Conservation (phyloP, 495 filamentous ascomycete species). For the Astrocystis sublimbata region DNA sequence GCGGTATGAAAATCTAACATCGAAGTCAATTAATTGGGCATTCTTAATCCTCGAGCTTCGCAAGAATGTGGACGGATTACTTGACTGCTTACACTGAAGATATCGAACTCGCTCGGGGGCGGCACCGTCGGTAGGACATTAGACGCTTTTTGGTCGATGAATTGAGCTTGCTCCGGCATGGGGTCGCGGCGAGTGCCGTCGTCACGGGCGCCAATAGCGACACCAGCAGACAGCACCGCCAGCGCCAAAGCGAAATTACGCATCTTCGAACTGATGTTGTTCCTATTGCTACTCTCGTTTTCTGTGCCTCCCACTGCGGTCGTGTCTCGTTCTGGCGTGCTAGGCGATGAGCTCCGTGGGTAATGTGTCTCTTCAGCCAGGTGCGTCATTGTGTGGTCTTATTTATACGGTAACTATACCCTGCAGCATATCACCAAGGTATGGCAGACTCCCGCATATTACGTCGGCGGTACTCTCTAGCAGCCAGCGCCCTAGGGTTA, state of each 20-base stretch:
- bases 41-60: no score
- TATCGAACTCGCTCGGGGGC: constrained; percentile 29
- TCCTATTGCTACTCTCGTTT: not conserved
- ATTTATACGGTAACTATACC: not conserved
- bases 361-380: not conserved
- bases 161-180: constrained; percentile 45
- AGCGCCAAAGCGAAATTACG: not conserved
- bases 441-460: not conserved
- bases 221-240: constrained; percentile 13
- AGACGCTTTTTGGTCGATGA: constrained; percentile 45
- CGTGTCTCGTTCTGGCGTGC: not conserved
- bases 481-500: no score
- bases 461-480: no score
- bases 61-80: no score
- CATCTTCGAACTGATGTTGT: not conserved
- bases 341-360: not conserved
- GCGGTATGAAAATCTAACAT: constrained; percentile 39
- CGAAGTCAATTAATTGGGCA: constrained; percentile 1
- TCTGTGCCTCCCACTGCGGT: not conserved
- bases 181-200: constrained; percentile 13
- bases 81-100: constrained; percentile 26
- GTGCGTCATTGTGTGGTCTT: no score
- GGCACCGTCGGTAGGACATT: constrained; percentile 38
- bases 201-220: constrained; percentile 13
- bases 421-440: not conserved